These are phyloP conservation scores for Aspergillus saccharolyticus DNA, from an alignment of 495 filamentous ascomycete genomes.

Conservation along the genomic window DNA sequence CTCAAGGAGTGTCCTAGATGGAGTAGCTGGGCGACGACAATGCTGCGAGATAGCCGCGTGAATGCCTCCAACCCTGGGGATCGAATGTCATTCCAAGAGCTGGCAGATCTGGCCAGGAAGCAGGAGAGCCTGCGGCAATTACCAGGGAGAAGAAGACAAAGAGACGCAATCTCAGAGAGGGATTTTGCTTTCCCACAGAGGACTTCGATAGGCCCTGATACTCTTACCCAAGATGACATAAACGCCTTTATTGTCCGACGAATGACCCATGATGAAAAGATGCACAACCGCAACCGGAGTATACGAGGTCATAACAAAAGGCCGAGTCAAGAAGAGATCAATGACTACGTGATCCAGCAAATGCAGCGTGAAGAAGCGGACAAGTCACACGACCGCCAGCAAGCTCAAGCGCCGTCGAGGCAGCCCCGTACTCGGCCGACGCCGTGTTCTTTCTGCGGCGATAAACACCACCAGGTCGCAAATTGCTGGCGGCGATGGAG, in stretches of 20 bases:
- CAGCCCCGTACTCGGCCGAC: slow-evolving; percentile 6
- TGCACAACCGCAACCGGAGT: slow-evolving; percentile 7
- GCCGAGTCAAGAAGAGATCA: slow-evolving; percentile 32
- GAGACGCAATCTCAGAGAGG: background rate
- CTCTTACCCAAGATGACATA: slow-evolving; percentile 23
- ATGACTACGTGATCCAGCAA: slow-evolving; percentile 28
- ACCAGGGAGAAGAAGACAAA: background rate
- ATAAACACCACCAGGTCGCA: slow-evolving; percentile 14
- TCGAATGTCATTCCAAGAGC: slow-evolving; percentile 22
- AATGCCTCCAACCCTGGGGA: slow-evolving; percentile 17
- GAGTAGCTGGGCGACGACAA: slow-evolving; percentile 23
- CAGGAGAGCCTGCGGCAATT: slow-evolving; percentile 17
- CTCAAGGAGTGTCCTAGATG: slow-evolving; percentile 25
- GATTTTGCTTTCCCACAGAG: background rate
- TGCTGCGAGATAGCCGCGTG: slow-evolving; percentile 24
- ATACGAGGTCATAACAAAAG: slow-evolving; percentile 19
- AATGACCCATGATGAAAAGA: slow-evolving; percentile 16
- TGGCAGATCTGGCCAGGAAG: slow-evolving; percentile 20
- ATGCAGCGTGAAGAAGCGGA: slow-evolving; percentile 27
- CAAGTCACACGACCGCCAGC: slow-evolving; percentile 7
- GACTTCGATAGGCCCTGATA: background rate
- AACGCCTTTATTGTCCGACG: slow-evolving; percentile 26
- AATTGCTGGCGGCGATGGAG: slow-evolving; percentile 27
- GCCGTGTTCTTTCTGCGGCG: slow-evolving; percentile 23
- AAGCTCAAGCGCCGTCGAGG: slow-evolving; percentile 10